These are phyloP conservation scores for Cadophora malorum DNA, from an alignment of 2,329 filamentous ascomycete species.

Conservation along the genomic window DNA sequence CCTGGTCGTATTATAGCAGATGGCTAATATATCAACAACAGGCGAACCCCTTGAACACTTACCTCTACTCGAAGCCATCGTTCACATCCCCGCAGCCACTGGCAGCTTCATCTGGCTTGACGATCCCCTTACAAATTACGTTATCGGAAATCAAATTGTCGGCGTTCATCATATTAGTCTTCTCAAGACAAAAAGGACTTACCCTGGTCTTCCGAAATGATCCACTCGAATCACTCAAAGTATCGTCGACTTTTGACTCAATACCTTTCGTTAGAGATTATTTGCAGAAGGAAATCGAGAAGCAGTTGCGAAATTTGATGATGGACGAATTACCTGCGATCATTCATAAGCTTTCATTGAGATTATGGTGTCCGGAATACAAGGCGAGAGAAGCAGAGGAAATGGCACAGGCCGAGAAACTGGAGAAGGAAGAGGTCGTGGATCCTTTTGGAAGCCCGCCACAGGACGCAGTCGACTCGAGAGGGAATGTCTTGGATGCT, in stretches of 20 bases:
- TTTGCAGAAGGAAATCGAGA: constrained; percentile 93
- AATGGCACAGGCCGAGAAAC: constrained; percentile 54
- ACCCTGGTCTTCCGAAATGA: constrained; percentile 98
- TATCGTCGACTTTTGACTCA: constrained; percentile 98
- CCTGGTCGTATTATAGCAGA: constrained; percentile 43
- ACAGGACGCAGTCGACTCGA: constrained; percentile 80
- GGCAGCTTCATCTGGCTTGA: constrained; percentile 88
- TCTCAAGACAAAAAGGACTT: constrained; percentile 95
- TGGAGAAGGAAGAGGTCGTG: constrained; percentile 56
- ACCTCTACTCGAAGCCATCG: constrained; percentile 85
- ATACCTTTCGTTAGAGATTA: constrained; percentile 99
- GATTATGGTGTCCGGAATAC: constrained; percentile 90
- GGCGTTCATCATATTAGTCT: constrained; percentile 96
- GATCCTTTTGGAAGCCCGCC: constrained; percentile 85
- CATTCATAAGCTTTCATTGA: constrained; percentile 88
- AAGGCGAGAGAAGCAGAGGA: constrained; percentile 68
- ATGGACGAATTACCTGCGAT: constrained; percentile 98
- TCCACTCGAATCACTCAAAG: constrained; percentile 95
- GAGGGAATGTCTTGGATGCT: constrained; percentile 78
- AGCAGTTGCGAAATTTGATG: constrained; percentile 88
- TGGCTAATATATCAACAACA: constrained; percentile 60
- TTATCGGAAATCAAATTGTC: constrained; percentile 94
- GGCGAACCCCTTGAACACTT: constrained; percentile 97
- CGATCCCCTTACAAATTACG: constrained; percentile 97
- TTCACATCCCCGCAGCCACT: constrained; percentile 94